Conservation (phyloP, 176 grass and related monocot genomes). For the Miscanthus lutarioriparius region DNA sequence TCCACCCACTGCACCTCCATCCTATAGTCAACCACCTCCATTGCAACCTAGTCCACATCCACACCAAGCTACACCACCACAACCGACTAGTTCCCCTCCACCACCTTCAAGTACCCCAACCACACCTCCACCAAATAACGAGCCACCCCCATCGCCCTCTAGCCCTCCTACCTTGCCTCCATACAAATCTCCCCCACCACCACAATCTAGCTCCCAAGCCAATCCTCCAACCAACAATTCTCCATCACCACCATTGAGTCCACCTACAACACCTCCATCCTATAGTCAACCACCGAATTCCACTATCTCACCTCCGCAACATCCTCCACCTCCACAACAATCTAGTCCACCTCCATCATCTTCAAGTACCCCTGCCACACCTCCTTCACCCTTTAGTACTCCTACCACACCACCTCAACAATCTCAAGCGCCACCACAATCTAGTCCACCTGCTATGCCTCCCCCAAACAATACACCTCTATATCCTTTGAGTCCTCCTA, state of each 20-base stretch:
- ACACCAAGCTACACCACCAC: background rate
- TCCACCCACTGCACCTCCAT: background rate
- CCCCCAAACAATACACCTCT: no score
- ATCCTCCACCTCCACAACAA: background rate
- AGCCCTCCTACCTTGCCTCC: background rate
- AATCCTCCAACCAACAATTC: background rate
- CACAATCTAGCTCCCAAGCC: background rate
- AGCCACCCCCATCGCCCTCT: background rate
- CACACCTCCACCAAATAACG: background rate
- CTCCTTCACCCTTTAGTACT: background rate
- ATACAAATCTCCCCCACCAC: background rate
- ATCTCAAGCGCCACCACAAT: background rate
- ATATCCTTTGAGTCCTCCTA: no score
- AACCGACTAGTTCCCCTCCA: background rate
- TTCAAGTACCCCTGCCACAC: background rate
- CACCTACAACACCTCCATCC: background rate
- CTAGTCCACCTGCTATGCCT: background rate
- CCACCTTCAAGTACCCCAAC: background rate
- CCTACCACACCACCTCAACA: background rate
- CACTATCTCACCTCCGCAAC: background rate
- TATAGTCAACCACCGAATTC: background rate
- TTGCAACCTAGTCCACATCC: background rate
- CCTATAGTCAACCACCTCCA: background rate
- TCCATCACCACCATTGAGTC: background rate
- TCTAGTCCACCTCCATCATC: background rate